Percentiles rank a stretch among this genome's conserved stretches.
phyloP scores from a whole-genome alignment of 2,329 filamentous ascomycete genomes.

The Calonectria crousiana region DNA sequence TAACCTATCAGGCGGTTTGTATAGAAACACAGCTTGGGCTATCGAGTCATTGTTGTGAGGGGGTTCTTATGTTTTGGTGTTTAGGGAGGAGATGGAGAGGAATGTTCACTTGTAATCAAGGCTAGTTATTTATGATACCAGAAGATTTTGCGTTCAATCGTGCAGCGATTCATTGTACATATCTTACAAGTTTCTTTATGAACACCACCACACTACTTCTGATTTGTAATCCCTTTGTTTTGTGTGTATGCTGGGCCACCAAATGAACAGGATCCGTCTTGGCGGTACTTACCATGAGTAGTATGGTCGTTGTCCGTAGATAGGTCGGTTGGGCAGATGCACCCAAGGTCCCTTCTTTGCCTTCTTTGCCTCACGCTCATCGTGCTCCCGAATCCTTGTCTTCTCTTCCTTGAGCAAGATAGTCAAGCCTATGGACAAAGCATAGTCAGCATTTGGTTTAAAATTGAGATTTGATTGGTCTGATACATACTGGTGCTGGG shows the following conservation, averaged over 20 bases:
- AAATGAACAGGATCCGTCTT: not conserved
- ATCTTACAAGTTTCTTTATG: slow-evolving; percentile 48
- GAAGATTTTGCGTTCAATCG: slow-evolving; percentile 37
- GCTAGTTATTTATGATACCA: slow-evolving; percentile 14
- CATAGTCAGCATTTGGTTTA: not conserved
- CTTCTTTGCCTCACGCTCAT: slow-evolving; percentile 83
- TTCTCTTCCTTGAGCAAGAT: slow-evolving; percentile 93
- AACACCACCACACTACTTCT: slow-evolving; percentile 15
- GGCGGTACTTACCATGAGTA: slow-evolving; percentile 82
- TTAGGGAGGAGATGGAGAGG: not conserved
- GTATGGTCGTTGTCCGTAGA: slow-evolving; percentile 88
- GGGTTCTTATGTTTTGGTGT: not conserved
- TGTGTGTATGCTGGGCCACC: slow-evolving; percentile 1
- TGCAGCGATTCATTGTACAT: slow-evolving; percentile 51
- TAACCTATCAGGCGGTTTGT: too few relatives aligned
- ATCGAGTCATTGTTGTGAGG: not conserved
- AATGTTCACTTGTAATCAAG: not conserved
- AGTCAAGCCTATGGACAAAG: slow-evolving; percentile 69
- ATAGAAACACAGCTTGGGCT: not conserved
- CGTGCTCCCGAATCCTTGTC: slow-evolving; percentile 83
- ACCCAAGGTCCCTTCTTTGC: slow-evolving; percentile 84
- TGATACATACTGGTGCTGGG: slow-evolving; percentile 78
- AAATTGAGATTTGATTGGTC: slow-evolving; percentile 31
- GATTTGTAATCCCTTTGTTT: slow-evolving; percentile 1
- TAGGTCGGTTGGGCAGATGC: slow-evolving; percentile 86